Base-by-base conservation (phyloP, 1,284 basidiomycete species). In the Peniophora sp. region DNA sequence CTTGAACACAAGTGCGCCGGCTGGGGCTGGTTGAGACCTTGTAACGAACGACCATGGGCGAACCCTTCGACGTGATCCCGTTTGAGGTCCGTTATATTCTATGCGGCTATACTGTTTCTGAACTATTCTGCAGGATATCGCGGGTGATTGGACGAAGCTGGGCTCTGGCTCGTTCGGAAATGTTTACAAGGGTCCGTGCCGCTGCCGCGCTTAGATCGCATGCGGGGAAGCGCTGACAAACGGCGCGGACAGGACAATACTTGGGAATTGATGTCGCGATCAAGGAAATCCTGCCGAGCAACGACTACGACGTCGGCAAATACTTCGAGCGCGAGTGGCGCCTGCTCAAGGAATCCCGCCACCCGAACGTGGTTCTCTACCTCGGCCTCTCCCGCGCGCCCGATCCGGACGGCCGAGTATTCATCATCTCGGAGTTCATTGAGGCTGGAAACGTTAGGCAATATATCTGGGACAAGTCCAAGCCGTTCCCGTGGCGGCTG, bases 261-360 rank as follows among this genome's bases (percentile, higher is more conserved):
- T 81, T 98, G 23, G 95, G 94, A 3, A 90, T 97, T 57, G 92
- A 96, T 58, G 92, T 98, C 24, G 94, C 94, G 35, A 92, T 97
- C 70, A 98, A 98, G 69, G 94, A 96, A 69, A 90, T 97, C 2
- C 75, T 94, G 2, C 90, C 92, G 0, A 92, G 88, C 14, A 89
- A 73, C 14, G 88, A 88, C 57, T 96, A 97, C 67, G 91, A 96
- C 61, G 90, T 97, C 23, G 81, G 88, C 61, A 99, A 99, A 70
- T 98, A 98, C 72, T 97, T 98, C 68, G 92, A 96, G 63, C 81
- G 96, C 34, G 96, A 99, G 75, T 97, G 94, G 88, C 81, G 92
- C 24, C 80, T 98, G 42, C 95, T 97, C 92, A 92, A 92, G 64
- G 88, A 92, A 67, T 81, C 83, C 22, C 76, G 94, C 47, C 92